These are phyloP conservation scores for Asterionellopsis glacialis DNA, from an alignment of 108 stramenopile species.

Conservation along the genomic window DNA sequence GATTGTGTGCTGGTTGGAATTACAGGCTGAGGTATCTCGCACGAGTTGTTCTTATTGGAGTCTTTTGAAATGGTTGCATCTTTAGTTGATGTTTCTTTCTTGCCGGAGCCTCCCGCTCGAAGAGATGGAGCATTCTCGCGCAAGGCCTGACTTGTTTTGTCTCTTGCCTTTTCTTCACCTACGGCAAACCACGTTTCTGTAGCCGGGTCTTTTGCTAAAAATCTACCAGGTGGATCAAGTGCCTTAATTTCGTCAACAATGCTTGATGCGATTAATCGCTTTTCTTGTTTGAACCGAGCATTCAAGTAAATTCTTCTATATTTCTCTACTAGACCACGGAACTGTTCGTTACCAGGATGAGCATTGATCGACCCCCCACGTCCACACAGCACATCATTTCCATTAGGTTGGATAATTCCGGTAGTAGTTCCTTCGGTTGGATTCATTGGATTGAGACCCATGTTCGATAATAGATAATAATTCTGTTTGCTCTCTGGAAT, in stretches of 20 bases:
- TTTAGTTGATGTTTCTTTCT: conserved; percentile 20
- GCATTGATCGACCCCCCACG: conserved; percentile 37
- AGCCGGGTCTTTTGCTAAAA: conserved; percentile 50
- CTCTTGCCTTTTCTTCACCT: conserved; percentile 76
- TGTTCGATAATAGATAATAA: too few relatives aligned
- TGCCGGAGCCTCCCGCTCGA: conserved; percentile 48
- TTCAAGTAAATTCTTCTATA: conserved; percentile 51
- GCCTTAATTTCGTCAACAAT: conserved; percentile 73
- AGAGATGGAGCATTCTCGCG: conserved; percentile 77
- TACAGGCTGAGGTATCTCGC: too few relatives aligned
- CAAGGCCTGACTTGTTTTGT: conserved; percentile 79
- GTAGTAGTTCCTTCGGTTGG: conserved; percentile 8
- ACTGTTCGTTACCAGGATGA: conserved; percentile 44
- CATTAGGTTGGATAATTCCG: background rate
- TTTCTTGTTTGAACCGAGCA: conserved; percentile 75
- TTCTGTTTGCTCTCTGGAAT: too few relatives aligned
- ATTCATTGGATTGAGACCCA: too few relatives aligned
- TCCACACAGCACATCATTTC: conserved; percentile 38
- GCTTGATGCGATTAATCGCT: conserved; percentile 69
- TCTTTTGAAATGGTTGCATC: too few relatives aligned
- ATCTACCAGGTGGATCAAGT: conserved; percentile 78
- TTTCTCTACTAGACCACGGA: conserved; percentile 45
- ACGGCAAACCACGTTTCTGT: conserved; percentile 61
- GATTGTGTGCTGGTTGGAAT: too few relatives aligned
- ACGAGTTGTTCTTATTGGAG: too few relatives aligned